Conservation (phyloP, 768 basidiomycete genomes). For the Phaffia tasmanica region DNA sequence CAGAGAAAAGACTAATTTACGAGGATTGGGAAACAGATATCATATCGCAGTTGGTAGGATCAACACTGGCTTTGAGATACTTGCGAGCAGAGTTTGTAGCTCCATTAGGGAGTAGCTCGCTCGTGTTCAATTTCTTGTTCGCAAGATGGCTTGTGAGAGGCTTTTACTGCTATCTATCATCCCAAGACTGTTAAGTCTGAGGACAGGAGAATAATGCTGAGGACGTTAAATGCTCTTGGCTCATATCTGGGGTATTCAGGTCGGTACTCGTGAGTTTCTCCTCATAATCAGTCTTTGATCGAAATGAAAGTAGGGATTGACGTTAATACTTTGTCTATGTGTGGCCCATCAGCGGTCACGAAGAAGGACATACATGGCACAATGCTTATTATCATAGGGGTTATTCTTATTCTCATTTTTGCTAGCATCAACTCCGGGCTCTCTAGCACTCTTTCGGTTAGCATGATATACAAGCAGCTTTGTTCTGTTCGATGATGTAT, state of each 20-base stretch:
- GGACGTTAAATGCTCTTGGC: neutral
- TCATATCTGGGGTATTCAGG: constrained; percentile 1
- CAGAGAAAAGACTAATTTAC: neutral
- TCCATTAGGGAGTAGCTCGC: constrained; percentile 1
- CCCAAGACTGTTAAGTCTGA: neutral
- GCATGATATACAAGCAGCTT: neutral
- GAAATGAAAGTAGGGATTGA: neutral
- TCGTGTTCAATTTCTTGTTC: constrained; percentile 25
- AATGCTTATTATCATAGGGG: constrained; percentile 14
- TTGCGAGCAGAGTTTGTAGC: constrained; percentile 22
- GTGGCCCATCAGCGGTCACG: neutral
- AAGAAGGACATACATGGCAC: constrained; percentile 19
- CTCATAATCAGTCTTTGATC: neutral
- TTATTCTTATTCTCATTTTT: constrained; percentile 22
- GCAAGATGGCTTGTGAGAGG: constrained; percentile 16
- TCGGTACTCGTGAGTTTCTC: constrained; percentile 18
- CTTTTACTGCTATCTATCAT: neutral
- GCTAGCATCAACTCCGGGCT: constrained; percentile 24
- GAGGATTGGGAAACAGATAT: neutral
- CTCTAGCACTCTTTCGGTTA: constrained; percentile 16
- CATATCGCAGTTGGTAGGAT: constrained; percentile 10
- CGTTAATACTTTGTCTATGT: no score
- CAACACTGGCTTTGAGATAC: constrained; percentile 19
- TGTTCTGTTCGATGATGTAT: neutral
- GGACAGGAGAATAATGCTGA: no score